Evolutionary conservation across 108 stramenopile genomes (phyloP).

Genomic region (Pelagomonas calceolata): DNA sequence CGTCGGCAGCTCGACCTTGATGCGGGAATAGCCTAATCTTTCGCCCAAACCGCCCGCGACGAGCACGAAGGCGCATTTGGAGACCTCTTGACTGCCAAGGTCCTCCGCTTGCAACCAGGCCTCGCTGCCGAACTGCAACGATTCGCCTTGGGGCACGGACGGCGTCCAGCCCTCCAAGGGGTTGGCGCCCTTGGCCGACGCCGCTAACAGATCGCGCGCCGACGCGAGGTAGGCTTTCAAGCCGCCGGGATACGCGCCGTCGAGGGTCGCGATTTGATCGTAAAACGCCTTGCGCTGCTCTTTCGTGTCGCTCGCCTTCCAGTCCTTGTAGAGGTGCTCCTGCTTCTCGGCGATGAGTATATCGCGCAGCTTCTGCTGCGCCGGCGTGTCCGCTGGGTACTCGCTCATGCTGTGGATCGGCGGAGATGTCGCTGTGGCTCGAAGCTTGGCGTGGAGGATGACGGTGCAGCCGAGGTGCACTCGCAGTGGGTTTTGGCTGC

Average conservation of each 20-base stretch:
- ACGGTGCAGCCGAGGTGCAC: too few species aligned
- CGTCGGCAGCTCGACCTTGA: constrained; percentile 85
- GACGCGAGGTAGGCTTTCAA: constrained; percentile 35
- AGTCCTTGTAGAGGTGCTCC: constrained; percentile 35
- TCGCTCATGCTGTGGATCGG: too few species aligned
- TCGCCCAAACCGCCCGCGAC: constrained; percentile 96
- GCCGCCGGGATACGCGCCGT: constrained; percentile 37
- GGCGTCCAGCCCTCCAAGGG: constrained; percentile 89
- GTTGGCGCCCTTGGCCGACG: constrained; percentile 51
- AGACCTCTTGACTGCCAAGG: constrained; percentile 47
- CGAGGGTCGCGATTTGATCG: constrained; percentile 18
- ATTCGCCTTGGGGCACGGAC: constrained; percentile 60
- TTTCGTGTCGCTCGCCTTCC: constrained; percentile 21
- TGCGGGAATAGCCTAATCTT: constrained; percentile 59
- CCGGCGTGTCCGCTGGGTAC: too few species aligned
- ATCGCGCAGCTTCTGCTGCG: background rate
- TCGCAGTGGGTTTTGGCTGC: too few species aligned
- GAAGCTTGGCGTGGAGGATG: too few species aligned
- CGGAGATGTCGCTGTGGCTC: too few species aligned
- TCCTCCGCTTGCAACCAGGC: constrained; percentile 6
- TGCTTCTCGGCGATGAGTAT: constrained; percentile 8
- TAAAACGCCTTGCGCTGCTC: constrained; percentile 26
- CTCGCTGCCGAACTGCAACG: constrained; percentile 51
- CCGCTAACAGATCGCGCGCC: constrained; percentile 28
- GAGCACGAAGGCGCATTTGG: constrained; percentile 65